Conservation (phyloP, 306 rosid species). For the Arachis hypogaea region DNA sequence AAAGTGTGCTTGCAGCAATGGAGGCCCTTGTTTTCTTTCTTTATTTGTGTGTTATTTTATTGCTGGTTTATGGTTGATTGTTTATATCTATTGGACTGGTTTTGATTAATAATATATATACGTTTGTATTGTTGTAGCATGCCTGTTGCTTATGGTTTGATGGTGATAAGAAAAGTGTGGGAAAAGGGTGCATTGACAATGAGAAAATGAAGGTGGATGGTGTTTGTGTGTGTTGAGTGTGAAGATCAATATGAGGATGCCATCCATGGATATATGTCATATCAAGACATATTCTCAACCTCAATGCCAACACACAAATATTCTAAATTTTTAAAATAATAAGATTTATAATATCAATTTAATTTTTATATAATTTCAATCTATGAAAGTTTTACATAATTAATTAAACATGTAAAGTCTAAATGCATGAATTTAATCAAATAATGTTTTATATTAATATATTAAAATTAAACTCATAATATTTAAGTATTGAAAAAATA, state of each 20-base stretch:
- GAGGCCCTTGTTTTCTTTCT: constrained; percentile 4
- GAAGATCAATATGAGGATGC: neutral
- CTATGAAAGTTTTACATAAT: no score
- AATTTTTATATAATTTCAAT: no score
- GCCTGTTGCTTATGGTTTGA: constrained; percentile 45
- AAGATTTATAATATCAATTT: no score
- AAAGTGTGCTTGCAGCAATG: constrained; percentile 10
- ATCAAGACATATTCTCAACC: no score
- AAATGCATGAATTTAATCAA: no score
- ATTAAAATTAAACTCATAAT: no score
- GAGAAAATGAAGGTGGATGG: constrained; percentile 26
- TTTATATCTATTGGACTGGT: neutral
- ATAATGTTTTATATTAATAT: no score
- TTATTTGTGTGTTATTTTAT: constrained; percentile 1
- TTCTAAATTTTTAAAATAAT: no score
- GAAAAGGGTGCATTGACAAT: constrained; percentile 26
- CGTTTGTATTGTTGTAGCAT: neutral
- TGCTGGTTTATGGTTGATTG: neutral
- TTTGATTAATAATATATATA: constrained; percentile 21
- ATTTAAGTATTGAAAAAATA: no score
- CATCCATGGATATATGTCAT: no score
- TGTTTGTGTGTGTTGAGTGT: constrained; percentile 13
- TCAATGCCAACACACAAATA: no score
- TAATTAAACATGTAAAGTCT: no score
- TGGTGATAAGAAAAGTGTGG: constrained; percentile 31